phyloP scores from a whole-genome alignment of 805 yeast genomes.

The Kuraishia cidri region DNA sequence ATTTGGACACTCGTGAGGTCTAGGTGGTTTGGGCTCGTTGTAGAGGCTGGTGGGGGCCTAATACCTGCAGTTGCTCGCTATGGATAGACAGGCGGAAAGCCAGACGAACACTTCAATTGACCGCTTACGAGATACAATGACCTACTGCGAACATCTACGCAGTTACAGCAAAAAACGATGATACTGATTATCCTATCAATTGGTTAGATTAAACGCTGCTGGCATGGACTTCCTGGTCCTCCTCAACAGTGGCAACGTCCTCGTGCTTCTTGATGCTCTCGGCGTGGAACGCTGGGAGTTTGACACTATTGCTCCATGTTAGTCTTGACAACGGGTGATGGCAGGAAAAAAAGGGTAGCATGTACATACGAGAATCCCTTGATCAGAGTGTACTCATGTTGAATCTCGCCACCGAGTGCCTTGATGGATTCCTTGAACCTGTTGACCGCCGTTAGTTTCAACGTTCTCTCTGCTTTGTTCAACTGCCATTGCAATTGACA shows the following conservation, averaged over 20 bases:
- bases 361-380: slow-evolving; percentile 49
- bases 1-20: too few relatives aligned
- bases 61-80: too few relatives aligned
- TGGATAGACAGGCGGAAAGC: too few relatives aligned
- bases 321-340: background rate
- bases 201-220: slow-evolving; percentile 5
- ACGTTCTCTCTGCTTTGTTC: slow-evolving; percentile 16
- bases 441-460: slow-evolving; percentile 1
- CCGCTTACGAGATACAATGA: too few relatives aligned
- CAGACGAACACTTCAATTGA: too few relatives aligned
- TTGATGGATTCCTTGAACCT: slow-evolving; percentile 37
- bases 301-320: slow-evolving; percentile 22
- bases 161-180: background rate
- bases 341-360: slow-evolving; percentile 2
- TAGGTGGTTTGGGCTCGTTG: too few relatives aligned
- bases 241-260: slow-evolving; percentile 53
- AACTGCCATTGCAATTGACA: too few relatives aligned
- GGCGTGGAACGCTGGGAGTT: slow-evolving; percentile 46
- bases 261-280: slow-evolving; percentile 36
- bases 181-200: background rate
- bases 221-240: slow-evolving; percentile 55
- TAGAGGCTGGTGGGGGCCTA: too few relatives aligned
- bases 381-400: slow-evolving; percentile 53
- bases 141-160: too few relatives aligned
- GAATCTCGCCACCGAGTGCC: slow-evolving; percentile 51